These are phyloP conservation scores for Aspergillus intermedius DNA, from an alignment of 2,329 filamentous ascomycete genomes.

Conservation along the genomic window DNA sequence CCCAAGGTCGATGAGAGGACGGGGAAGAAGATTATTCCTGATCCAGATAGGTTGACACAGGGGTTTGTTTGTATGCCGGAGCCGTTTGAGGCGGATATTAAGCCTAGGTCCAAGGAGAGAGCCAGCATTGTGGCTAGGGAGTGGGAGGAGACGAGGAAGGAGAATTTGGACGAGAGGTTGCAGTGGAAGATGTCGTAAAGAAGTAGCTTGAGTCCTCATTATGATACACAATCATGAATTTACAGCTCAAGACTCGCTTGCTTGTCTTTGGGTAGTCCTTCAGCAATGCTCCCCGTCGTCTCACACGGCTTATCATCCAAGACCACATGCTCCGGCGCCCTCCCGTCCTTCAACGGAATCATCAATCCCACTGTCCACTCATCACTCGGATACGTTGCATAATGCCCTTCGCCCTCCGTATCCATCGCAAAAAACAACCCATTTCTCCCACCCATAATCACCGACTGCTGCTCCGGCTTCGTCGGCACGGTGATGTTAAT, in stretches of 20 bases:
- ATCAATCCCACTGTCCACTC: neutral
- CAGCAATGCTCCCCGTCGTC: neutral
- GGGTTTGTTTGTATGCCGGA: constrained; percentile 42
- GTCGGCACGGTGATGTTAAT: neutral
- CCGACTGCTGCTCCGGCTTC: neutral
- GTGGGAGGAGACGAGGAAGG: constrained; percentile 8
- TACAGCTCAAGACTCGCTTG: too few relatives aligned
- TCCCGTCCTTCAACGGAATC: neutral
- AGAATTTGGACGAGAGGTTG: constrained; percentile 6
- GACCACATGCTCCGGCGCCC: neutral
- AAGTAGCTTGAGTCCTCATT: too few relatives aligned
- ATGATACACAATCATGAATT: too few relatives aligned
- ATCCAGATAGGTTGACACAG: constrained; percentile 36
- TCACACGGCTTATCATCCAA: neutral
- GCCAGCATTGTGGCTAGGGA: constrained; percentile 16
- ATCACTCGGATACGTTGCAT: neutral
- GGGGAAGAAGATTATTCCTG: constrained; percentile 25
- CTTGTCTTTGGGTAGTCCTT: too few relatives aligned
- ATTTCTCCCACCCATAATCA: neutral
- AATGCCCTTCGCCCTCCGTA: neutral
- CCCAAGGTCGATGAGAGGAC: neutral
- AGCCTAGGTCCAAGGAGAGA: constrained; percentile 25
- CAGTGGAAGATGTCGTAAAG: constrained; percentile 1
- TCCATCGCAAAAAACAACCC: neutral
- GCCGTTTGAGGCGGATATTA: constrained; percentile 32